Evolutionary conservation across 306 rosid species (phyloP).

Genomic region (Vigna reflexopilosa): DNA sequence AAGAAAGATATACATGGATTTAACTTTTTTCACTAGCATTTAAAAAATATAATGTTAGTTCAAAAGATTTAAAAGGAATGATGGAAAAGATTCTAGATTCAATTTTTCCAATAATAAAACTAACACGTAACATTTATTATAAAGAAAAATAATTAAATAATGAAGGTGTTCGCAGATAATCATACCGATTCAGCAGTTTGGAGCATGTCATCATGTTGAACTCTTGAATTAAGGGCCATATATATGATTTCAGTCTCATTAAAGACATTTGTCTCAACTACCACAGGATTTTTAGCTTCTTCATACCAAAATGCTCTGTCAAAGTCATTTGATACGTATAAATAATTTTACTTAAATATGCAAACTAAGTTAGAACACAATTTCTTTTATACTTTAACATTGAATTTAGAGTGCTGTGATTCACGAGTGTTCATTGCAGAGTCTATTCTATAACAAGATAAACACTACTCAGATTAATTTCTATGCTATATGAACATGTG

Average conservation of each 20-base stretch:
- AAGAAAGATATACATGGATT: no score
- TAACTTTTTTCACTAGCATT: no score
- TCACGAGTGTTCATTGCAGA: not conserved
- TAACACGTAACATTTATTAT: no score
- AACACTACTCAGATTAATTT: not conserved
- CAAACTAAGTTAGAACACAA: not conserved
- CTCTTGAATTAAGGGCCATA: conserved; percentile 69
- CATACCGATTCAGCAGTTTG: conserved; percentile 82
- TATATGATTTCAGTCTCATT: conserved; percentile 84
- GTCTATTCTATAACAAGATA: not conserved
- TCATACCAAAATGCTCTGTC: conserved; percentile 77
- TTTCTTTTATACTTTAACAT: not conserved
- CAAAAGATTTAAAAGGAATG: no score
- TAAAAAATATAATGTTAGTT: no score
- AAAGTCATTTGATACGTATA: conserved; percentile 25
- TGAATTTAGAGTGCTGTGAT: not conserved
- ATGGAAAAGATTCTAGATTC: no score
- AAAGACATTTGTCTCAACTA: conserved; percentile 95
- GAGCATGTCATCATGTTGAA: conserved; percentile 86
- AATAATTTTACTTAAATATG: not conserved
- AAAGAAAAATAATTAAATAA: not conserved
- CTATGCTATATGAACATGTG: not conserved
- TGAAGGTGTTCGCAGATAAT: not conserved
- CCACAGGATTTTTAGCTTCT: conserved; percentile 64
- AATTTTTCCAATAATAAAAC: no score